Base-by-base conservation (phyloP, 805 yeast genomes). In the Kuraishia ogatae region DNA sequence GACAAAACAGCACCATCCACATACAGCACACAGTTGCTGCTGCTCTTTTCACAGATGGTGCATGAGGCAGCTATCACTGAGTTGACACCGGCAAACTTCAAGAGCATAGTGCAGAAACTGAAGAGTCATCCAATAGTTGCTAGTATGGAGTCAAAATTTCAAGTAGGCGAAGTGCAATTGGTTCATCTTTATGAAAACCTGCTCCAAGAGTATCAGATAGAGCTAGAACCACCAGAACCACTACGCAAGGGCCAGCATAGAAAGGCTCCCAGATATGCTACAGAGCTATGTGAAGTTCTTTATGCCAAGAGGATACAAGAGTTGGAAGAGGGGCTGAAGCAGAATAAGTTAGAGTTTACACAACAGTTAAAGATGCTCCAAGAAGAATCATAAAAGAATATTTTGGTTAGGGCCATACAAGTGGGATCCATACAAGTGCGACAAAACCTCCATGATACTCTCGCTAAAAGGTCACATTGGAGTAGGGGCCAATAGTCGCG, bases 21-120 rank as follows among this genome's bases (percentile, higher is more conserved):
- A 2, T 67, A 66, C 58, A 61, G 70, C 0, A 64, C 67, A 2
- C 68, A 67, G 56, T 57, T 65, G 15, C 59, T 65, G 29, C 61
- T 70, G 29, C 63, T 70, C 11, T 58, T 69, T 2, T 61, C 66
- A n/a, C 73, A 70, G 56, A 53, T 60, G 23, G 55, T 68, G 4
- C 62, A 65, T 50, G 70, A 57, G 39, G 52, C 58, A 50, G 39
- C 60, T 48, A 26, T 60, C 57, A 29, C 4, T 54, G 55, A 56
- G 58, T 53, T 58, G 8, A 19, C 52, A 20, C 55, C 56, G 23
- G 49, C 57, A 39, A 51, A 58, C 2, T 50, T 55, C 15, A 55
- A 49, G 26, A 50, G 55, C 3, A 53, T 69, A 6, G 26, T 59
- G 19, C 22, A 50, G 7, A 55, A 53, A 50, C 56, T 68, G 48